Conservation (phyloP, 1,284 basidiomycete genomes). For the Vanrija pseudolonga region DNA sequence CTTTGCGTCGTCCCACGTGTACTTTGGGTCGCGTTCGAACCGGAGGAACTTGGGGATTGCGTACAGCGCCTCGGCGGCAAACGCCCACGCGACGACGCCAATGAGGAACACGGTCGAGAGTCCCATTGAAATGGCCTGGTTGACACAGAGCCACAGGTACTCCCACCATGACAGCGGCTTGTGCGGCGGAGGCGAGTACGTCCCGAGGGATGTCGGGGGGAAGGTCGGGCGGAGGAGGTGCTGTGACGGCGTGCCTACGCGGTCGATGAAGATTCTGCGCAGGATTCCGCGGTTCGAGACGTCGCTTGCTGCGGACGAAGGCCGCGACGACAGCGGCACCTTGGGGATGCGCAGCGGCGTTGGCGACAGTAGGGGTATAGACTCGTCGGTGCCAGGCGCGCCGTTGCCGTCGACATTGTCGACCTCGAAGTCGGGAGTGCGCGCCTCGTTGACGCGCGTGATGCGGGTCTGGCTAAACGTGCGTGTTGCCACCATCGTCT, state of each 20-base stretch:
- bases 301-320: constrained; percentile 30
- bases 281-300: constrained; percentile 34
- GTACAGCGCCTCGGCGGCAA: constrained; percentile 34
- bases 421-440: constrained; percentile 36
- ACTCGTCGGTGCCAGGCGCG: constrained; percentile 3
- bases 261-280: constrained; percentile 46
- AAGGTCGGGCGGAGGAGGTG: constrained; percentile 47
- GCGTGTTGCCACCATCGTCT: no score
- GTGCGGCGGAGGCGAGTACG: constrained; percentile 42
- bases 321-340: constrained; percentile 20
- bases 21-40: constrained; percentile 19
- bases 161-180: constrained; percentile 27
- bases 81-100: constrained; percentile 50
- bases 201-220: constrained; percentile 45
- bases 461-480: background rate
- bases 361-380: constrained; percentile 29
- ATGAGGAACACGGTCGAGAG: constrained; percentile 56
- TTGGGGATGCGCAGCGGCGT: constrained; percentile 11
- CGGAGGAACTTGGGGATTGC: constrained; percentile 39
- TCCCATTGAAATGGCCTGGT: constrained; percentile 52
- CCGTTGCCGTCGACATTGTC: constrained; percentile 6
- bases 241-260: constrained; percentile 43
- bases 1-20: constrained; percentile 56
- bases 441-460: background rate
- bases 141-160: constrained; percentile 48